Conservation (phyloP, 2,329 filamentous ascomycete genomes). For the Phialophora macrospora region DNA sequence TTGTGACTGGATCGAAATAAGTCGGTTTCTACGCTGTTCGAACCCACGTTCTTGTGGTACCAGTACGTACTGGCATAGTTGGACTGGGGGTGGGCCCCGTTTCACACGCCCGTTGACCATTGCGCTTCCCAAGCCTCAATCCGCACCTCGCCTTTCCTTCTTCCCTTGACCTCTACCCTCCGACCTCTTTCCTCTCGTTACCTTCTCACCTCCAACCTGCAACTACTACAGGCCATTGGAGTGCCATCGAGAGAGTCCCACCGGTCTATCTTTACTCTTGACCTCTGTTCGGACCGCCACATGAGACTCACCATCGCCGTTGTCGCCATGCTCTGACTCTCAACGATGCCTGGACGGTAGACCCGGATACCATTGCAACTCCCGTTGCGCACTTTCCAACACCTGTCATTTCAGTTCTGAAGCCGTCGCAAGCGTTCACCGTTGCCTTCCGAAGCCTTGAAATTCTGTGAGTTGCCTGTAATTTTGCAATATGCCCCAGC, state of each 20-base stretch:
- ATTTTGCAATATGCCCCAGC: slow-evolving; percentile 38
- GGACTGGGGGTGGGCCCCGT: slow-evolving; percentile 27
- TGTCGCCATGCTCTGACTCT: slow-evolving; percentile 39
- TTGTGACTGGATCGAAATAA: slow-evolving; percentile 24
- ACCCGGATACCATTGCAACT: slow-evolving; percentile 35
- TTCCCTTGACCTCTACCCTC: slow-evolving; percentile 29
- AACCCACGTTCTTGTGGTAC: slow-evolving; percentile 37
- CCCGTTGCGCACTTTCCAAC: slow-evolving; percentile 31
- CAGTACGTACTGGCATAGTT: slow-evolving; percentile 27
- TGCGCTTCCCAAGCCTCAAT: slow-evolving; percentile 31
- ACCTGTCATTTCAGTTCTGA: slow-evolving; percentile 16
- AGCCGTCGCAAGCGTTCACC: slow-evolving; percentile 36
- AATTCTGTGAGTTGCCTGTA: slow-evolving; percentile 40
- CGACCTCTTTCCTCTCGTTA: slow-evolving; percentile 22
- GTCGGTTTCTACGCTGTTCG: slow-evolving; percentile 29
- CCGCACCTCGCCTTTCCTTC: slow-evolving; percentile 25
- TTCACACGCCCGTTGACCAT: slow-evolving; percentile 25
- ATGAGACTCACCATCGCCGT: slow-evolving; percentile 18
- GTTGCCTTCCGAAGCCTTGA: slow-evolving; percentile 39
- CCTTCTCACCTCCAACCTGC: slow-evolving; percentile 15
- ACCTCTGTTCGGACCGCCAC: slow-evolving; percentile 13
- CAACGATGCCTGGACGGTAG: slow-evolving; percentile 37
- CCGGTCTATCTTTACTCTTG: slow-evolving; percentile 45
- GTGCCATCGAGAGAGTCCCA: slow-evolving; percentile 14
- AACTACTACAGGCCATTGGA: slow-evolving; percentile 6